Base-by-base conservation (phyloP, 139 green algal species). In the Haematococcus lacustris region DNA sequence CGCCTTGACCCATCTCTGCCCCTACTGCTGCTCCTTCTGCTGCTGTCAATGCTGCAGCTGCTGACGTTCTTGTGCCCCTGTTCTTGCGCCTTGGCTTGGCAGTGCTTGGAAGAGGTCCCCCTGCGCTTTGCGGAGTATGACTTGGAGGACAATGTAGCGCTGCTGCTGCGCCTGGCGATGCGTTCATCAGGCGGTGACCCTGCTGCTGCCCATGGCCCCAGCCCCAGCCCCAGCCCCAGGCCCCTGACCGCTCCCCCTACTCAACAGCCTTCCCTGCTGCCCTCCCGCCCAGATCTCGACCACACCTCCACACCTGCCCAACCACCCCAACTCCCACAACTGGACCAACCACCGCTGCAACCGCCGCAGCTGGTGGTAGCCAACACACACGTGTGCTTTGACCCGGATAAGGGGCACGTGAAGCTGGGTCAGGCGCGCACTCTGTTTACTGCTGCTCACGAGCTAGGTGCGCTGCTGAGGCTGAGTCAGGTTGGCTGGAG, bases 341-440 rank as follows among this genome's bases (percentile, higher is more conserved):
- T 2, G 38, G 35, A 73, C 4, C 43, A 53, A 23, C 23, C 33
- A 3, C 34, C 1, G 38, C 35, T 68, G 30, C 39, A 50, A 23
- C 23, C 33, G 0, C 62, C 66, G 25, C 51, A 62, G 0, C 40
- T 97, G 53, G 32, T 94, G 3, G 84, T 95, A 35, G 81, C 75
- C 57, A 95, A 93, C 78, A 93, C 88, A 2, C 92, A 97, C 73
- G 74, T 97, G 33, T 82, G 95, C 26, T 97, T 97, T 71, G 93
- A 95, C 68, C 92, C 92, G 17, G 85, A 89, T 64, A 78, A 88
- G 1, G 89, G 90, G 0, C 86, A 96, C 63, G 82, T 94, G 13
- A 96, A 96, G 80, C 74, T 94, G 70, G 89, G 78, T 0, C 89
- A 94, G 75, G 73, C 88, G 33, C 71, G 87, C 0, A 76, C 68